Conservation (phyloP, 169 alveolate genomes). For the Cryptosporidium andersoni region DNA sequence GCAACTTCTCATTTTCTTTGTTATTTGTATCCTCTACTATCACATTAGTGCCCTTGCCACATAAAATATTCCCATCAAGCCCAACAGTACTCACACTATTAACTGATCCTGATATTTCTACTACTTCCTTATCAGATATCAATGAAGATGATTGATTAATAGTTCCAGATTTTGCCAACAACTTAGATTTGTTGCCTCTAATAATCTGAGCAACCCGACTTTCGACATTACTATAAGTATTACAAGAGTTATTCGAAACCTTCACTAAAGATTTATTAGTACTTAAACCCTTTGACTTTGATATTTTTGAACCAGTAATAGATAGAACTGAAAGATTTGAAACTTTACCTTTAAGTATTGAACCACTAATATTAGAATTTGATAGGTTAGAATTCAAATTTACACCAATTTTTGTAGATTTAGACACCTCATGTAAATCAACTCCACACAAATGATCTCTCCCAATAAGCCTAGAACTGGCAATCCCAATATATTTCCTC, state of each 20-base stretch:
- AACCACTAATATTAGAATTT: neutral
- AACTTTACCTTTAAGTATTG: neutral
- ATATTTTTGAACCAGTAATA: neutral
- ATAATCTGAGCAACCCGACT: constrained; percentile 67
- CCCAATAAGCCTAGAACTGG: neutral
- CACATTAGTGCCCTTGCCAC: no score
- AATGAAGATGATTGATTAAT: neutral
- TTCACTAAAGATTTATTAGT: neutral
- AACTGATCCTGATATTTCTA: no score
- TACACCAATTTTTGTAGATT: neutral
- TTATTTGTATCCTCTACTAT: no score
- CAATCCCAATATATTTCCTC: constrained; percentile 48
- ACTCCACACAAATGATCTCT: neutral
- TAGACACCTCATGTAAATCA: neutral
- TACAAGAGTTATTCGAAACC: no score
- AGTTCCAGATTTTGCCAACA: neutral
- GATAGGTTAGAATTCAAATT: neutral
- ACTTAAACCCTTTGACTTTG: neutral
- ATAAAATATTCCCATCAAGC: no score
- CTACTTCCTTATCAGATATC: neutral
- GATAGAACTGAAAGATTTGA: neutral
- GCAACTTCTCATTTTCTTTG: no score
- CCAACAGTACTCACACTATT: no score
- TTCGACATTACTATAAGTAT: constrained; percentile 27
- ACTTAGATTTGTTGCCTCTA: constrained; percentile 24